A percentile compares a stretch with the other conserved stretches of the same genome.
Conservation (phyloP, 2,329 filamentous ascomycete genomes). For the Sphaerulina vaccinii region DNA sequence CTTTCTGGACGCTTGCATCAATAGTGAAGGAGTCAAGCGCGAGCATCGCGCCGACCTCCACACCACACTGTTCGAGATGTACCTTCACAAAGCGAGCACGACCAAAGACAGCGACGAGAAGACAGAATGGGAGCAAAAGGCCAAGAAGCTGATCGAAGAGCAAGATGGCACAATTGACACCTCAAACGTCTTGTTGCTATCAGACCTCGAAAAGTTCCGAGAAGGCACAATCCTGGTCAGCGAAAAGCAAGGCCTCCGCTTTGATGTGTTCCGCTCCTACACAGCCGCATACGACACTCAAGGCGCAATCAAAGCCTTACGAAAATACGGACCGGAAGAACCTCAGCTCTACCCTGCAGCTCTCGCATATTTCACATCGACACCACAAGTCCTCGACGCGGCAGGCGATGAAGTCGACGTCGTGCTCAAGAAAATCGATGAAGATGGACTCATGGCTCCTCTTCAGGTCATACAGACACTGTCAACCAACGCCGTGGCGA, state of each 20-base stretch:
- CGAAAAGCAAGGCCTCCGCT: slow-evolving; percentile 86
- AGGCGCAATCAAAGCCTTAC: slow-evolving; percentile 83
- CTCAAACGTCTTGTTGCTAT: slow-evolving; percentile 89
- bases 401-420: slow-evolving; percentile 74
- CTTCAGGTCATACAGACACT: slow-evolving; percentile 95
- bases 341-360: slow-evolving; percentile 91
- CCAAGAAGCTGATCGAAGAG: slow-evolving; percentile 81
- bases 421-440: slow-evolving; percentile 82
- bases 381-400: slow-evolving; percentile 75
- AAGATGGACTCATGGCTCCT: slow-evolving; percentile 89
- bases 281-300: slow-evolving; percentile 87
- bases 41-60: slow-evolving; percentile 82
- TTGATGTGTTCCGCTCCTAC: slow-evolving; percentile 96
- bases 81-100: slow-evolving; percentile 81
- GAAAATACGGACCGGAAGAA: slow-evolving; percentile 88
- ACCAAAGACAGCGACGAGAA: slow-evolving; percentile 66
- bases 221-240: slow-evolving; percentile 90
- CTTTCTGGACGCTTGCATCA: slow-evolving; percentile 85
- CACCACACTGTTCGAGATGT: slow-evolving; percentile 97
- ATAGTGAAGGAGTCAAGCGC: slow-evolving; percentile 67
- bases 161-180: slow-evolving; percentile 84
- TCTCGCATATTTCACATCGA: slow-evolving; percentile 88
- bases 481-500: slow-evolving; percentile 75
- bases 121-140: slow-evolving; percentile 84
- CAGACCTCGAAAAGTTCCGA: slow-evolving; percentile 83